Conservation (phyloP, 352 stramenopile genomes). For the Phytophthora multivora region DNA sequence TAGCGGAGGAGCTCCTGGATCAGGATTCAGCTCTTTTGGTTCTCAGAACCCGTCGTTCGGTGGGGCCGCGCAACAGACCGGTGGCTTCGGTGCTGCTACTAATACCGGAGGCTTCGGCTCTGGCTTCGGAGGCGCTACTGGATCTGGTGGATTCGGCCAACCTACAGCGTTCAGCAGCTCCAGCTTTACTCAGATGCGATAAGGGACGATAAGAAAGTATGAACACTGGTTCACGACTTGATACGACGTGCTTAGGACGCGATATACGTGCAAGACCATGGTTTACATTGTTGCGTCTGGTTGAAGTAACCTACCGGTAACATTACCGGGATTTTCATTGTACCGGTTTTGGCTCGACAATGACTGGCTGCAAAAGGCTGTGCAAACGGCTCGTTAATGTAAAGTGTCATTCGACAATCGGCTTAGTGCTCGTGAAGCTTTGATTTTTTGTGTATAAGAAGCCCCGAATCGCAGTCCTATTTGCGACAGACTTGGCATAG, state of each 20-base stretch:
- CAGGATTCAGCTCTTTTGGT: slow-evolving; percentile 54
- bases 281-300: background rate
- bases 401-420: slow-evolving; percentile 20
- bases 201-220: slow-evolving; percentile 1
- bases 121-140: slow-evolving; percentile 37
- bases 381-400: too few species aligned
- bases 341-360: too few species aligned
- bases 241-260: slow-evolving; percentile 4
- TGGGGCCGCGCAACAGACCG: slow-evolving; percentile 15
- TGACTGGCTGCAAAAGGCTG: too few species aligned
- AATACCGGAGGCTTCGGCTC: slow-evolving; percentile 34
- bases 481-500: slow-evolving; percentile 81
- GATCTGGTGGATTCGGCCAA: slow-evolving; percentile 41
- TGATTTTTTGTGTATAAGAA: slow-evolving; percentile 10
- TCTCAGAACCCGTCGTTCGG: slow-evolving; percentile 45
- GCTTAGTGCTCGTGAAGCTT: slow-evolving; percentile 2
- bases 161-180: slow-evolving; percentile 40
- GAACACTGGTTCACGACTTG: background rate
- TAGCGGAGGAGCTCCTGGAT: slow-evolving; percentile 22
- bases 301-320: background rate
- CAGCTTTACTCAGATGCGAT: slow-evolving; percentile 68
- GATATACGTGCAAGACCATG: slow-evolving; percentile 13
- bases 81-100: slow-evolving; percentile 39
- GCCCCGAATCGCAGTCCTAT: slow-evolving; percentile 65
- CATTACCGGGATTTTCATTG: too few species aligned